Evolutionary conservation across 768 basidiomycete genomes (phyloP).

Genomic region (Naganishia randhawae): DNA sequence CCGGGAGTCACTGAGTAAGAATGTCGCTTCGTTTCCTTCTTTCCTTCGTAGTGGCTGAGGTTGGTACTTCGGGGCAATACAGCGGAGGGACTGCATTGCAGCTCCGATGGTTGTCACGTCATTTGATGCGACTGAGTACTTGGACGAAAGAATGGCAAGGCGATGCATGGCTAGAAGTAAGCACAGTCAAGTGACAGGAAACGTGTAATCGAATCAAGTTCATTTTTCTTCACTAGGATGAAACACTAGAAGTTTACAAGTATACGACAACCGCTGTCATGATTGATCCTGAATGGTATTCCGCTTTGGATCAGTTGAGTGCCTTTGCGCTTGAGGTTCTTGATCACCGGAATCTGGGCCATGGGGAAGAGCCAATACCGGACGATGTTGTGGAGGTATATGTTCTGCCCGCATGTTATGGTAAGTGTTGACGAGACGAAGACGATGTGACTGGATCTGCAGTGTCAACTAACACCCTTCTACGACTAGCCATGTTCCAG

Average conservation of each 20-base stretch:
- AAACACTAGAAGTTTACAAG: slow-evolving; percentile 34
- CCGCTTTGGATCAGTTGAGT: not conserved
- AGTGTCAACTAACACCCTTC: too few relatives aligned
- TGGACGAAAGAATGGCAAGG: slow-evolving; percentile 43
- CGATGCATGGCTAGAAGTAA: slow-evolving; percentile 37
- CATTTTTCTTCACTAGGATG: slow-evolving; percentile 34
- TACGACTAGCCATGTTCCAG: slow-evolving; percentile 41
- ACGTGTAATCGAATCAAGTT: not conserved
- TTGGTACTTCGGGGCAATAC: not conserved
- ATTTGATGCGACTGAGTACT: slow-evolving; percentile 38
- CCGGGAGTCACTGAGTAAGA: slow-evolving; percentile 16
- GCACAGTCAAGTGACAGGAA: not conserved
- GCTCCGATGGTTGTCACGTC: slow-evolving; percentile 34
- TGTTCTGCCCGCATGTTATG: slow-evolving; percentile 47
- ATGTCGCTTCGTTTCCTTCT: not conserved
- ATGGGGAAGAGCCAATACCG: slow-evolving; percentile 17
- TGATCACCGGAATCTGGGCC: slow-evolving; percentile 35
- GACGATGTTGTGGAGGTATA: slow-evolving; percentile 8
- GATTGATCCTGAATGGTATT: slow-evolving; percentile 43
- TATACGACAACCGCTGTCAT: slow-evolving; percentile 39
- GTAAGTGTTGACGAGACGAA: slow-evolving; percentile 26
- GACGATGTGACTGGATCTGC: not conserved
- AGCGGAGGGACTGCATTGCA: slow-evolving; percentile 6
- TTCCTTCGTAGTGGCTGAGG: not conserved
- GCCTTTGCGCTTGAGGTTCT: slow-evolving; percentile 35